phyloP scores from a whole-genome alignment of 2,329 filamentous ascomycete genomes.

The Diaporthe capsici region DNA sequence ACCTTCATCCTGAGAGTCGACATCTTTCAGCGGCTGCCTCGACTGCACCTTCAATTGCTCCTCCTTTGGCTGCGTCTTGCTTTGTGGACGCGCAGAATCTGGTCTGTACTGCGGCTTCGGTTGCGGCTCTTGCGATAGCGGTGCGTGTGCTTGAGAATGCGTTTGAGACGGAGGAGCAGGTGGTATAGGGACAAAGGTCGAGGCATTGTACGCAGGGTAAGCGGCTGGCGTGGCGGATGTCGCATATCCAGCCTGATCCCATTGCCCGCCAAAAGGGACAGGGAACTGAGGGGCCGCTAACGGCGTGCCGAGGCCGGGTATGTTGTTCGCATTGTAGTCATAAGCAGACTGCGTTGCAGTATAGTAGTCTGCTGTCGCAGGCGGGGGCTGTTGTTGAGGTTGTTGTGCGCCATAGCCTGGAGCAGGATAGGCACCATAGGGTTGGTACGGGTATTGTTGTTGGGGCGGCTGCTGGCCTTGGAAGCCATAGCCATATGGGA shows the following conservation, averaged over 20 bases:
- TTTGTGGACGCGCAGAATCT: conserved; percentile 17
- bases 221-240: conserved; percentile 9
- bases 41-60: conserved; percentile 9
- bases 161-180: conserved; percentile 20
- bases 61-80: conserved; percentile 2
- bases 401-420: conserved; percentile 41
- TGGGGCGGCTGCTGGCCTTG: conserved; percentile 48
- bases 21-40: conserved; percentile 28
- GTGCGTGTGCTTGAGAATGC: conserved; percentile 2
- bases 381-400: conserved; percentile 38
- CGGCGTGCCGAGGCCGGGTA: conserved; percentile 56
- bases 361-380: conserved; percentile 46
- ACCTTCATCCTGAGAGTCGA: conserved; percentile 73
- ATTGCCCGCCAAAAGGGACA: conserved; percentile 28
- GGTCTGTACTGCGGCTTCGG: conserved; percentile 3
- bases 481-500: conserved; percentile 53
- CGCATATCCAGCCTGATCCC: conserved; percentile 23
- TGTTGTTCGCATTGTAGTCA: conserved; percentile 54
- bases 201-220: conserved; percentile 30
- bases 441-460: conserved; percentile 46
- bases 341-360: conserved; percentile 53
- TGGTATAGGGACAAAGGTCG: neutral
- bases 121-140: neutral
- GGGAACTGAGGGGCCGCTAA: conserved; percentile 28
- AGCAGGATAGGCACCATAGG: conserved; percentile 40